Base-by-base conservation (phyloP, 805 yeast species). In the Metschnikowia kunwiensis region DNA sequence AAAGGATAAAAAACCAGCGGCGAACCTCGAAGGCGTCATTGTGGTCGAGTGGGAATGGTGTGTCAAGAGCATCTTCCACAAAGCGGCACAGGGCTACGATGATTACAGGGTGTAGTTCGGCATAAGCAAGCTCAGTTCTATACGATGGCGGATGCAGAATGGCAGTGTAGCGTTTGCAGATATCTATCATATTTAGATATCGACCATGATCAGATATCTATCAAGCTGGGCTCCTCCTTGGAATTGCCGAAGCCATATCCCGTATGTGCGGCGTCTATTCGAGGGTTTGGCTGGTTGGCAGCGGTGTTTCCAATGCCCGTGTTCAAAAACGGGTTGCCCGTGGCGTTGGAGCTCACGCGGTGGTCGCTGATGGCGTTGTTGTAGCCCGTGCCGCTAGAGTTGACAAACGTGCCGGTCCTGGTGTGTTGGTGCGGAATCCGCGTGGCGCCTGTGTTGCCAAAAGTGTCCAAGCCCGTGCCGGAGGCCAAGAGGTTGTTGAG, bases 351-450 rank as follows among this genome's bases (percentile, higher is more conserved):
- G 45, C 63, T 59, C 41, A 68, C 44, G 16, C 54, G 53, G 18
- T 48, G 55, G 27, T 54, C 56, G 22, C 63, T 65, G 25, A 65
- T 68, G 9, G 36, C 27, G 49, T 77, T 82, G 49, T 66, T 77
- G 52, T 68, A 76, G 22, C 95, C 96, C 5, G 91, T 85, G 51
- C 96, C 97, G 43, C 85, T 81, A 16, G 96, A 85, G 61, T 85
- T 87, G 51, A 91, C 74, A 57, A 89, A 88, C 12, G 77, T 80
- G 5, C 82, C 80, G 2, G 93, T 80, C 47, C 75, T 77, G 1
- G 97, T 91, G 58, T 85, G 91, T 55, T 91, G 97, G 30, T 95
- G 94, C 3, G 97, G 96, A 37, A 91, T 76, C 65, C 96, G 80
- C 6, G 78, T 60, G 14, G 78, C 81, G 36, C 95, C 95, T 12